Conservation (phyloP, 179 eudicot species). For the Vitellaria paradoxa region DNA sequence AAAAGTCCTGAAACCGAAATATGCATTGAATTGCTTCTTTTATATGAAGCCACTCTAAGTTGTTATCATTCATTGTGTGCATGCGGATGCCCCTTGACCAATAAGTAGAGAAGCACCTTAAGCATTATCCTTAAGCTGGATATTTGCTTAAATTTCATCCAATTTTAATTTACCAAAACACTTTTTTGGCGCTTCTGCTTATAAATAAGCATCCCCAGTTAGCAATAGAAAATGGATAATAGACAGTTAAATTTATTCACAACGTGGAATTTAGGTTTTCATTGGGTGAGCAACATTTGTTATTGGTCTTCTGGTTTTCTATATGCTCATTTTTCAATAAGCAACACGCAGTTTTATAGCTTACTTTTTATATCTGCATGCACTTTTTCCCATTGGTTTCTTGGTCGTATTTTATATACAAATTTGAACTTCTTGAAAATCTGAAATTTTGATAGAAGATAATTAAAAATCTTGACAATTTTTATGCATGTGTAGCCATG, state of each 20-base stretch:
- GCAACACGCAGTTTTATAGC: background rate
- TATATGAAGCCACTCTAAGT: background rate
- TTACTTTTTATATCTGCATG: background rate
- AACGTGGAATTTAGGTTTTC: background rate
- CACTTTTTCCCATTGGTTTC: background rate
- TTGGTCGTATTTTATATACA: background rate
- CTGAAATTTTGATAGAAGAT: background rate
- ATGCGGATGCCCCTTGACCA: background rate
- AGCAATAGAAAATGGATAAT: too few relatives aligned
- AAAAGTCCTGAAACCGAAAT: background rate
- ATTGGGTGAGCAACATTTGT: background rate
- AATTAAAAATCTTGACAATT: constrained; percentile 17
- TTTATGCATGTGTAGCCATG: constrained; percentile 63
- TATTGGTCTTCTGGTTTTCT: background rate
- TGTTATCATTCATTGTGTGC: too few relatives aligned
- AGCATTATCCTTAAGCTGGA: background rate
- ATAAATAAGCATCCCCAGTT: background rate
- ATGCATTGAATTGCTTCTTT: background rate
- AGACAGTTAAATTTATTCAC: background rate
- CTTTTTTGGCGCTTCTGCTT: background rate
- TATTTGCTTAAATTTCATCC: background rate
- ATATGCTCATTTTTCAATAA: background rate
- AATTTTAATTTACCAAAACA: background rate
- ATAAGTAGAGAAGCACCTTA: background rate
- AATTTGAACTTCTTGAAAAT: background rate